Conservation (phyloP, 2,329 filamentous ascomycete species). For the Hirsutella minnesotensis region DNA sequence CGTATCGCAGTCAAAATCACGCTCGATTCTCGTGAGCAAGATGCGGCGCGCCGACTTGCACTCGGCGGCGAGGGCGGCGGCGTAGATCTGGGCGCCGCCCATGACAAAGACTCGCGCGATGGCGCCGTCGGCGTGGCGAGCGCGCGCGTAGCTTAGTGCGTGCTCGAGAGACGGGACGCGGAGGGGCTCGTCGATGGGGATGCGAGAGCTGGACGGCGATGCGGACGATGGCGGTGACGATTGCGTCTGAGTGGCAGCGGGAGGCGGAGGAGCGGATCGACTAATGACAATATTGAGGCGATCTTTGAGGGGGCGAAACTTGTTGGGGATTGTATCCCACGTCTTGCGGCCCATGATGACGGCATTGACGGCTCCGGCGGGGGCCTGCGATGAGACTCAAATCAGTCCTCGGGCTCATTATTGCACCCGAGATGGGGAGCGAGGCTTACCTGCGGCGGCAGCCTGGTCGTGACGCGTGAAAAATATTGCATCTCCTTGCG, state of each 20-base stretch:
- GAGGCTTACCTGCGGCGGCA: conserved; percentile 27
- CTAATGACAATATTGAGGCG: conserved; percentile 76
- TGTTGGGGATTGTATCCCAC: conserved; percentile 76
- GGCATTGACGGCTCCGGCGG: conserved; percentile 43
- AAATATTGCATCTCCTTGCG: conserved; percentile 94
- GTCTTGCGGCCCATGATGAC: conserved; percentile 98
- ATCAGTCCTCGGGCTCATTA: not conserved
- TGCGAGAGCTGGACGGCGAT: no score
- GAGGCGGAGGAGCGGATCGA: conserved; percentile 26
- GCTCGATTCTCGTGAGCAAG: conserved; percentile 56
- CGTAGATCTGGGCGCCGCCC: conserved; percentile 80
- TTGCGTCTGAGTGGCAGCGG: conserved; percentile 4
- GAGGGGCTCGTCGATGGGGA: conserved; percentile 30
- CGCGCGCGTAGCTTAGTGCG: conserved; percentile 35
- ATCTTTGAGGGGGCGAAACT: conserved; percentile 67
- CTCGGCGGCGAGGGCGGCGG: conserved; percentile 46
- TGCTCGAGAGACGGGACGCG: conserved; percentile 46
- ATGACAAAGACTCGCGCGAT: conserved; percentile 68
- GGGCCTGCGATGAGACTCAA: conserved; percentile 12
- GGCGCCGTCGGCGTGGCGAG: conserved; percentile 17
- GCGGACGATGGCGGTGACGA: no score
- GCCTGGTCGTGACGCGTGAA: conserved; percentile 70
- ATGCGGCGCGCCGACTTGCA: conserved; percentile 44
- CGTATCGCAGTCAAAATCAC: conserved; percentile 66
- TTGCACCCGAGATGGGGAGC: not conserved